These are phyloP conservation scores for Epithele typhae DNA, from an alignment of 768 basidiomycete species.

Conservation along the genomic window DNA sequence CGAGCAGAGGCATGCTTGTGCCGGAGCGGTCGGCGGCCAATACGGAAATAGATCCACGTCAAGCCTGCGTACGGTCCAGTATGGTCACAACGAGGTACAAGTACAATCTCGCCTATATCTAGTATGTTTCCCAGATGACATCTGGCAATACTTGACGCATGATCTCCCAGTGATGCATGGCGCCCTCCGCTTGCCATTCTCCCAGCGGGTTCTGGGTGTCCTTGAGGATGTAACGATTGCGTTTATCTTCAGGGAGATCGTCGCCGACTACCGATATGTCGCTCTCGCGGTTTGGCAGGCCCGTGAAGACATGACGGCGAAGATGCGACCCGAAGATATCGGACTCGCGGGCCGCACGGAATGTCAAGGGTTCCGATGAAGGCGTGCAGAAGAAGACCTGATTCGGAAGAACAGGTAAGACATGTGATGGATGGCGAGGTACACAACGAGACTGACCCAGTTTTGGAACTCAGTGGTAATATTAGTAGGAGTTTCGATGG, in stretches of 20 bases:
- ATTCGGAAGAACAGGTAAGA: not conserved
- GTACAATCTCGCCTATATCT: no score
- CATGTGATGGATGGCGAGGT: no score
- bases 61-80: no score
- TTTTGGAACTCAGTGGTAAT: slow-evolving; percentile 60
- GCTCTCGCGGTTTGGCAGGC: slow-evolving; percentile 51
- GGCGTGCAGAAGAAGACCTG: slow-evolving; percentile 84
- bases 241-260: slow-evolving; percentile 29
- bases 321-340: slow-evolving; percentile 71
- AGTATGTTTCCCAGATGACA: slow-evolving; percentile 77
- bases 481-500: slow-evolving; percentile 28
- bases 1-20: no score
- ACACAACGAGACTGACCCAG: slow-evolving; percentile 46
- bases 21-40: no score
- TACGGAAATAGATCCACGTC: no score
- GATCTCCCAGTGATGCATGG: slow-evolving; percentile 75
- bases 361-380: slow-evolving; percentile 47
- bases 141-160: slow-evolving; percentile 78
- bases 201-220: slow-evolving; percentile 62
- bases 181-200: slow-evolving; percentile 60
- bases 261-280: slow-evolving; percentile 29
- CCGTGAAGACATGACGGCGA: slow-evolving; percentile 54
- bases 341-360: slow-evolving; percentile 47
- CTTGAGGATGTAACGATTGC: slow-evolving; percentile 49
- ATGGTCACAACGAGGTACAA: no score